Percentiles rank a stretch among this genome's conserved stretches.
These are phyloP conservation scores for Candida tibetensis DNA, from an alignment of 805 yeast genomes.

Conservation along the genomic window DNA sequence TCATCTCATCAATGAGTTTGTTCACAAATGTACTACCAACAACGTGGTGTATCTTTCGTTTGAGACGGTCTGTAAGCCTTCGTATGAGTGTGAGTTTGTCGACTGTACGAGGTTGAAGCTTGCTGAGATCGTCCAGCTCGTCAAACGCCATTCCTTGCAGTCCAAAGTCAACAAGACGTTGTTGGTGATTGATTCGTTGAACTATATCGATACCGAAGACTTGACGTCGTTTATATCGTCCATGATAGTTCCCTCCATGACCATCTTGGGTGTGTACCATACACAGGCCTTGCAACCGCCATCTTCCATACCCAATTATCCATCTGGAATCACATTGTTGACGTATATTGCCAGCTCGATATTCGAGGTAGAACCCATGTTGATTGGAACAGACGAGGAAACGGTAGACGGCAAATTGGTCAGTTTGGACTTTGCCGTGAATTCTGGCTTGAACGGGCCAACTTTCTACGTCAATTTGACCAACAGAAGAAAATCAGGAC, in stretches of 20 bases:
- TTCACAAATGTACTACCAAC: constrained; percentile 34
- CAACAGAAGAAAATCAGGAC: constrained; percentile 81
- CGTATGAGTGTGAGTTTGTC: constrained; percentile 46
- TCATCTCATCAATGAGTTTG: constrained; percentile 56
- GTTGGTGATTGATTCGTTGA: constrained; percentile 66
- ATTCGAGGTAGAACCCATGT: constrained; percentile 55
- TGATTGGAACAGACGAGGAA: constrained; percentile 42
- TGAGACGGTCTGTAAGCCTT: constrained; percentile 59
- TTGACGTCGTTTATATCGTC: constrained; percentile 51
- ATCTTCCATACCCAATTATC: constrained; percentile 45
- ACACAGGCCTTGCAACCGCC: constrained; percentile 37
- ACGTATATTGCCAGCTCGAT: constrained; percentile 74
- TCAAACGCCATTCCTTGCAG: constrained; percentile 16
- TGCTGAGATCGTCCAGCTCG: constrained; percentile 16
- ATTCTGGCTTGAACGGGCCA: constrained; percentile 43
- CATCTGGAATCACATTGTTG: constrained; percentile 50
- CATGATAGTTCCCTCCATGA: constrained; percentile 34
- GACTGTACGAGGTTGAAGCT: constrained; percentile 35
- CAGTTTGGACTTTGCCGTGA: constrained; percentile 46
- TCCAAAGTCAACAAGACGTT: constrained; percentile 28
- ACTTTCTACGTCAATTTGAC: constrained; percentile 50
- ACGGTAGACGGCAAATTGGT: constrained; percentile 39
- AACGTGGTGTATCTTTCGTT: constrained; percentile 59
- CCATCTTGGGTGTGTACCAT: constrained; percentile 38
- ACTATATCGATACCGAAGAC: constrained; percentile 47